Conservation (phyloP, 2,329 filamentous ascomycete genomes). For the Chrysoporthe deuterocubensis region DNA sequence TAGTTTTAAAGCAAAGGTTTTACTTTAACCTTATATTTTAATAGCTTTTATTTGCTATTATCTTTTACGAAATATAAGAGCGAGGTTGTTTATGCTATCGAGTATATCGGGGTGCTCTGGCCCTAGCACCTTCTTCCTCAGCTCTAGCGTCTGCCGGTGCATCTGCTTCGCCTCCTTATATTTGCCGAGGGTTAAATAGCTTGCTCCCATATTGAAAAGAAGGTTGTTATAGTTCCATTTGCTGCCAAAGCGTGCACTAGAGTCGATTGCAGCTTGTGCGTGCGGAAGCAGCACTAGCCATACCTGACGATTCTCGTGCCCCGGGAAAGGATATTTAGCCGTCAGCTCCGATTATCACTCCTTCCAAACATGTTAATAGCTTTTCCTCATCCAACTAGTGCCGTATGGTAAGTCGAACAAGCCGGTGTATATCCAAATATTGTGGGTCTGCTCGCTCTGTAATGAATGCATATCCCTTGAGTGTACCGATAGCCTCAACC, state of each 20-base stretch:
- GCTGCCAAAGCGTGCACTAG: too few relatives aligned
- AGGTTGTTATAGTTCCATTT: background rate
- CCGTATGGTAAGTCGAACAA: conserved; percentile 37
- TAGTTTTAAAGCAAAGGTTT: too few relatives aligned
- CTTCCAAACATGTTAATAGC: too few relatives aligned
- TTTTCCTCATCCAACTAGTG: conserved; percentile 35
- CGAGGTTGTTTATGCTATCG: conserved; percentile 29
- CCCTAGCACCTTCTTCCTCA: conserved; percentile 29
- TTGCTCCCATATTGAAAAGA: background rate
- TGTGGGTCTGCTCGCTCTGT: conserved; percentile 28
- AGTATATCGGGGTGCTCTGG: conserved; percentile 26
- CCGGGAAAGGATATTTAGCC: conserved; percentile 18
- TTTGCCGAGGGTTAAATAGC: conserved; percentile 2
- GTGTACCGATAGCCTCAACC: conserved; percentile 34
- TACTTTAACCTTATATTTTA: too few relatives aligned
- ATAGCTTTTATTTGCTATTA: too few relatives aligned
- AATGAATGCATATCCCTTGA: conserved; percentile 40
- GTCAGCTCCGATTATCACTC: background rate
- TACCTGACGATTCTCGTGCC: conserved; percentile 25
- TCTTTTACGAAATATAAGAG: conserved; percentile 2
- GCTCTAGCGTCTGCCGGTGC: background rate
- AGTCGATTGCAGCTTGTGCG: conserved; percentile 23
- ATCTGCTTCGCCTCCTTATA: conserved; percentile 29
- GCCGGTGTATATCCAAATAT: conserved; percentile 38
- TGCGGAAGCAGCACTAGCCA: conserved; percentile 36